phyloP scores from a whole-genome alignment of 2,329 filamentous ascomycete genomes.

The Thermomyces lanuginosus region DNA sequence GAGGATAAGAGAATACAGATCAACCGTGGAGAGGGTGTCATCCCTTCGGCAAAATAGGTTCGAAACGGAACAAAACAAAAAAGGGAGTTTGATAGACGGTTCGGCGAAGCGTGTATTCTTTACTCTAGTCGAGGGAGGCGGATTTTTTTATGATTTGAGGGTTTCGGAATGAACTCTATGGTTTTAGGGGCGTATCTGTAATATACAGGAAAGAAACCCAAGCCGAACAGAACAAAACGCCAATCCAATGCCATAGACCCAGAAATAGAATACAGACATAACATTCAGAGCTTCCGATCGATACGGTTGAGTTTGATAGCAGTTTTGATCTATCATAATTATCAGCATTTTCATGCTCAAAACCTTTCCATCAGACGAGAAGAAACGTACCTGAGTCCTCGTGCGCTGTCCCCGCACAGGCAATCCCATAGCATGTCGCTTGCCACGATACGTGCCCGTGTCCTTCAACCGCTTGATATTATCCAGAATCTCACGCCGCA shows the following conservation, averaged over 20 bases:
- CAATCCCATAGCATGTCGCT: constrained; percentile 80
- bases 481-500: constrained; percentile 58
- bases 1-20: constrained; percentile 94
- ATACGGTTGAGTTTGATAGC: constrained; percentile 43
- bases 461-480: constrained; percentile 78
- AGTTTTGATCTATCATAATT: constrained; percentile 35
- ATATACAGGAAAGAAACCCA: constrained; percentile 8
- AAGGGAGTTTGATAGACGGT: background rate
- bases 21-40: constrained; percentile 48
- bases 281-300: too few relatives aligned
- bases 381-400: constrained; percentile 47
- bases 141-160: constrained; percentile 3
- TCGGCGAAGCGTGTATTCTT: background rate
- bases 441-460: constrained; percentile 77
- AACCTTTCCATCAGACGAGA: too few relatives aligned
- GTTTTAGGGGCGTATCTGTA: too few relatives aligned
- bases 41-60: constrained; percentile 14
- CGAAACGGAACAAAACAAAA: constrained; percentile 6
- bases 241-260: background rate
- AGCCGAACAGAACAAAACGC: constrained; percentile 8
- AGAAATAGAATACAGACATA: constrained; percentile 1
- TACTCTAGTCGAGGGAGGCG: too few relatives aligned
- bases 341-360: too few relatives aligned
- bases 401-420: constrained; percentile 85
- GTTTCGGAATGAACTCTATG: too few relatives aligned